Conservation (phyloP, 1,284 basidiomycete genomes). For the Cryptococcus sp. region DNA sequence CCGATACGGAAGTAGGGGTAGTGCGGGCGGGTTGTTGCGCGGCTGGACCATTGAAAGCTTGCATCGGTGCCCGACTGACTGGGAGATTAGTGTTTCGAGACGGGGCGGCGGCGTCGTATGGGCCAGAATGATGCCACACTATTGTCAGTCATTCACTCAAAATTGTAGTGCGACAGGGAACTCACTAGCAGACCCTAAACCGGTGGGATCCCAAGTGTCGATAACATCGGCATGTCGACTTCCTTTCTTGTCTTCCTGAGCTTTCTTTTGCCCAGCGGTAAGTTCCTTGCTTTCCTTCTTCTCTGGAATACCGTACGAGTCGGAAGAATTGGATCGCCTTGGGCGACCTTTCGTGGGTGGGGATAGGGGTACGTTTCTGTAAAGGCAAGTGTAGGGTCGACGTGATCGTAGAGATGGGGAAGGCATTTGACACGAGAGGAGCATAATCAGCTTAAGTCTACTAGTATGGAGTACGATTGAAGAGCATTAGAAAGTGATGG, state of each 20-base stretch:
- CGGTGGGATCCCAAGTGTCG: slow-evolving; percentile 48
- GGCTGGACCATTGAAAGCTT: slow-evolving; percentile 30
- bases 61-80: slow-evolving; percentile 40
- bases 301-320: slow-evolving; percentile 22
- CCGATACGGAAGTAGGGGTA: slow-evolving; percentile 20
- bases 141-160: slow-evolving; percentile 1
- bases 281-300: slow-evolving; percentile 19
- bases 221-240: slow-evolving; percentile 47
- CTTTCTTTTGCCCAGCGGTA: slow-evolving; percentile 31
- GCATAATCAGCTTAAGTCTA: slow-evolving; percentile 2
- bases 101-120: slow-evolving; percentile 48
- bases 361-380: slow-evolving; percentile 22
- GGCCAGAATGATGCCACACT: slow-evolving; percentile 49
- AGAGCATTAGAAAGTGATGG: background rate
- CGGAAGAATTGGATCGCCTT: slow-evolving; percentile 34
- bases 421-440: background rate
- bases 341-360: slow-evolving; percentile 14
- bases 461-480: background rate
- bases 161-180: slow-evolving; percentile 1
- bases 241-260: slow-evolving; percentile 38
- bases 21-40: slow-evolving; percentile 8
- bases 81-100: slow-evolving; percentile 43
- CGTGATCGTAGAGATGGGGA: slow-evolving; percentile 2
- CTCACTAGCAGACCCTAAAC: slow-evolving; percentile 45
- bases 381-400: slow-evolving; percentile 16